A percentile compares a stretch with the other conserved stretches of the same genome.
These are phyloP conservation scores for Allium fistulosum DNA, from an alignment of 106 monocot species.

Conservation along the genomic window DNA sequence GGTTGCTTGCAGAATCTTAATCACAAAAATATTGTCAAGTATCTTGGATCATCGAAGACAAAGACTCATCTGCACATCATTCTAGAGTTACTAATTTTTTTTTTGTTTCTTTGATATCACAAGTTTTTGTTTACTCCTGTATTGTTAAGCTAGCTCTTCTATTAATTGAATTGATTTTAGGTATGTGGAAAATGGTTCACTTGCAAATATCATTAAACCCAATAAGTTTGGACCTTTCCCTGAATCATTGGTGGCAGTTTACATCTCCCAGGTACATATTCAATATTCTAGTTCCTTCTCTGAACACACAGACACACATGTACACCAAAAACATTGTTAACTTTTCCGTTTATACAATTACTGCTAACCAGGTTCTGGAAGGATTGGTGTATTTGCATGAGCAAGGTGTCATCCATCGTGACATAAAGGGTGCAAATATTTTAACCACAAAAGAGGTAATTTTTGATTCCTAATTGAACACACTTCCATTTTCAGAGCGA, in stretches of 20 bases:
- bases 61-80: conserved; percentile 97
- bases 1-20: conserved; percentile 72
- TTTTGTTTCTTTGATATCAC: not conserved
- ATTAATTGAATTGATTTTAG: conserved; percentile 20
- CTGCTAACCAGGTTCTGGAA: conserved; percentile 73
- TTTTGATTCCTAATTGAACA: not conserved
- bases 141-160: not conserved
- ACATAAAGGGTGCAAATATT: conserved; percentile 99
- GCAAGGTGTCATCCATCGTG: conserved; percentile 97
- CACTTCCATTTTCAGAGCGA: not conserved
- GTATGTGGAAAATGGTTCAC: conserved; percentile 98
- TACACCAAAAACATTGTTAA: too few relatives aligned
- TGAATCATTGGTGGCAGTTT: conserved; percentile 86
- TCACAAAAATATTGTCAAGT: conserved; percentile 99
- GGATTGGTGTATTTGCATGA: conserved; percentile 96
- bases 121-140: not conserved
- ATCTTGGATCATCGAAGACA: conserved; percentile 96
- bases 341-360: too few relatives aligned
- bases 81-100: conserved; percentile 59
- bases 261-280: conserved; percentile 75
- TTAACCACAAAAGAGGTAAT: conserved; percentile 94
- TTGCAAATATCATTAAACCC: conserved; percentile 95
- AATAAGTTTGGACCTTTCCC: conserved; percentile 98
- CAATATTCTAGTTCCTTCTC: not conserved
- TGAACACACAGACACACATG: too few relatives aligned